A percentile compares a stretch with the other conserved stretches of the same genome.
Evolutionary conservation across 306 rosid species (phyloP).

Genomic region (Trifolium fragiferum): DNA sequence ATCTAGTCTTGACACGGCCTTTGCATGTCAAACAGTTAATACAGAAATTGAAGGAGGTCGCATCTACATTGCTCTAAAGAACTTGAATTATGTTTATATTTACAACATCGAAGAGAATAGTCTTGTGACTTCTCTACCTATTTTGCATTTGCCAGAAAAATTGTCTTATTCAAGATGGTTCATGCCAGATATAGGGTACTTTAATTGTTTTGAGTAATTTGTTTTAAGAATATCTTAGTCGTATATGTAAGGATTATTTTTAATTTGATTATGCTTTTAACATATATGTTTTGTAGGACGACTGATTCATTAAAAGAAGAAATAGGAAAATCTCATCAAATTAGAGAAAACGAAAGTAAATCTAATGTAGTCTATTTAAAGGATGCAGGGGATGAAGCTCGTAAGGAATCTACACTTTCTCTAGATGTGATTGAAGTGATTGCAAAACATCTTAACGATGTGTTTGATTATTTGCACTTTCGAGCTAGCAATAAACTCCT

Average conservation of each 20-base stretch:
- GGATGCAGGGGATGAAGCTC: neutral
- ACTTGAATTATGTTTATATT: neutral
- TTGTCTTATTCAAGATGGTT: neutral
- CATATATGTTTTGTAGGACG: neutral
- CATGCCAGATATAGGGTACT: neutral
- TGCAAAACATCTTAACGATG: neutral
- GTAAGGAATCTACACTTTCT: neutral
- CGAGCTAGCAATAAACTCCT: neutral
- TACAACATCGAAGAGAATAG: constrained; percentile 3
- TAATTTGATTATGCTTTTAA: neutral
- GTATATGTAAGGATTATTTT: too few species aligned
- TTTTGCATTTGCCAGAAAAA: neutral
- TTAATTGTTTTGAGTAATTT: neutral
- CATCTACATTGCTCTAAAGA: neutral
- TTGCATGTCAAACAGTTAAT: neutral
- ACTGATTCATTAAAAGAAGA: neutral
- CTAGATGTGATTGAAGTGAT: neutral
- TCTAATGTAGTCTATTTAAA: neutral
- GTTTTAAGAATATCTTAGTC: neutral
- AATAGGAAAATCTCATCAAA: neutral
- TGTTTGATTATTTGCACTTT: neutral
- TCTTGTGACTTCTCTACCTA: neutral
- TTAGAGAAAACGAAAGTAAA: neutral
- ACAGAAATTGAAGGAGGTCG: constrained; percentile 11
- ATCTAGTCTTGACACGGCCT: neutral